Conservation (phyloP, 225 moss, liverwort and hornwort species). For the Physcomitrium patens region DNA sequence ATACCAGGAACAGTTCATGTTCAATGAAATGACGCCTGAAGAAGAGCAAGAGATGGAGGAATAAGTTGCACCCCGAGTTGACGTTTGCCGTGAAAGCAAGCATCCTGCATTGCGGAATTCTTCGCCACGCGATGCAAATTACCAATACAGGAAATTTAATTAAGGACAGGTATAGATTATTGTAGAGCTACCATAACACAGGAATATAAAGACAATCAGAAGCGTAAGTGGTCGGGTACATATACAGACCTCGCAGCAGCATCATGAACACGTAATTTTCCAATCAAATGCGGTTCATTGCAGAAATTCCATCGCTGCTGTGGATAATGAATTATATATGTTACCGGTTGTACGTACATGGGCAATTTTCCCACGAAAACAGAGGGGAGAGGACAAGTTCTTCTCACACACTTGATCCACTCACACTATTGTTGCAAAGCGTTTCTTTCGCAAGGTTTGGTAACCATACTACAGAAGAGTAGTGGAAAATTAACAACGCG, state of each 20-base stretch:
- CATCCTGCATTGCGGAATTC: not conserved
- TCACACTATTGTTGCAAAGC: slow-evolving; percentile 4
- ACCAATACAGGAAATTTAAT: too few species aligned
- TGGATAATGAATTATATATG: not conserved
- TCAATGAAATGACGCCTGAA: slow-evolving; percentile 50
- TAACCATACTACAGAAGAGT: slow-evolving; percentile 2
- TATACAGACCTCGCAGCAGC: not conserved
- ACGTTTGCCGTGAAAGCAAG: not conserved
- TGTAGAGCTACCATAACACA: not conserved
- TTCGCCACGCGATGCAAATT: too few species aligned
- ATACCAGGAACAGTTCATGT: slow-evolving; percentile 89
- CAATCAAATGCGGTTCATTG: not conserved
- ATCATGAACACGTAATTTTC: not conserved
- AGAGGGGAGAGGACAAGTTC: slow-evolving; percentile 15
- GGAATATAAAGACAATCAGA: not conserved
- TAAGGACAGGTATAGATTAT: not conserved
- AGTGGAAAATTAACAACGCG: slow-evolving; percentile 6
- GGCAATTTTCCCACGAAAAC: not conserved
- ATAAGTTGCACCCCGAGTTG: not conserved
- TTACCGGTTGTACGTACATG: slow-evolving; percentile 26
- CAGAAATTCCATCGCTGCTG: not conserved
- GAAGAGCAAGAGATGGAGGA: slow-evolving; percentile 66
- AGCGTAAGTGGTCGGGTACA: not conserved
- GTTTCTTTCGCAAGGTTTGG: not conserved
- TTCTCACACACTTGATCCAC: slow-evolving; percentile 1